phyloP scores from a whole-genome alignment of 2,329 filamentous ascomycete genomes.

The Paramyrothecium sp. region DNA sequence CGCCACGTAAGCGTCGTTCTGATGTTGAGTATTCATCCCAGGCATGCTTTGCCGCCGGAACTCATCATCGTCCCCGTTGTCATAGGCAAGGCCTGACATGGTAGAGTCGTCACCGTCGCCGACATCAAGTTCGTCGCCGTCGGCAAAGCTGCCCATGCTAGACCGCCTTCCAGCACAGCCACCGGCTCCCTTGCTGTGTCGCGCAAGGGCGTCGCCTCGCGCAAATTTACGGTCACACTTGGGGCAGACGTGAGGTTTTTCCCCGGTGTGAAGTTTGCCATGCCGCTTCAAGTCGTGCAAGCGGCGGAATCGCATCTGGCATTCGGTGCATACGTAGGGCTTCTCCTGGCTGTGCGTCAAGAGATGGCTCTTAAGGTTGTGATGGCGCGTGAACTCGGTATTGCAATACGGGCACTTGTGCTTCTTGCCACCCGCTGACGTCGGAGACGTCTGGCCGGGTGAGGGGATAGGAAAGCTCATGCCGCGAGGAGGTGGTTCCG shows the following conservation, averaged over 20 bases:
- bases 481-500: constrained; percentile 45
- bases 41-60: constrained; percentile 69
- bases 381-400: constrained; percentile 94
- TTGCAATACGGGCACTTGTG: constrained; percentile 97
- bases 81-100: constrained; percentile 58
- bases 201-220: constrained; percentile 87
- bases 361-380: constrained; percentile 96
- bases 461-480: constrained; percentile 58
- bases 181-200: constrained; percentile 93
- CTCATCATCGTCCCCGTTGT: constrained; percentile 59
- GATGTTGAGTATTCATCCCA: constrained; percentile 70
- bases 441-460: constrained; percentile 47
- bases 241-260: constrained; percentile 90
- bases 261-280: constrained; percentile 93
- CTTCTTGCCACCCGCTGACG: constrained; percentile 69
- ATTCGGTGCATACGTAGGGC: constrained; percentile 91
- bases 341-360: constrained; percentile 98
- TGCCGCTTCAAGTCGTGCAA: constrained; percentile 95
- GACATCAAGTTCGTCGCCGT: constrained; percentile 69
- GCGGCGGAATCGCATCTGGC: constrained; percentile 86
- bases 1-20: constrained; percentile 47
- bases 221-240: constrained; percentile 96
- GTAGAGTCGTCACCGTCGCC: constrained; percentile 52
- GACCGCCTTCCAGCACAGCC: constrained; percentile 90
- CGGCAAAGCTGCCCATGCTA: constrained; percentile 79